These are phyloP conservation scores for Aureobasidium pullulans DNA, from an alignment of 2,329 filamentous ascomycete genomes.

Conservation along the genomic window DNA sequence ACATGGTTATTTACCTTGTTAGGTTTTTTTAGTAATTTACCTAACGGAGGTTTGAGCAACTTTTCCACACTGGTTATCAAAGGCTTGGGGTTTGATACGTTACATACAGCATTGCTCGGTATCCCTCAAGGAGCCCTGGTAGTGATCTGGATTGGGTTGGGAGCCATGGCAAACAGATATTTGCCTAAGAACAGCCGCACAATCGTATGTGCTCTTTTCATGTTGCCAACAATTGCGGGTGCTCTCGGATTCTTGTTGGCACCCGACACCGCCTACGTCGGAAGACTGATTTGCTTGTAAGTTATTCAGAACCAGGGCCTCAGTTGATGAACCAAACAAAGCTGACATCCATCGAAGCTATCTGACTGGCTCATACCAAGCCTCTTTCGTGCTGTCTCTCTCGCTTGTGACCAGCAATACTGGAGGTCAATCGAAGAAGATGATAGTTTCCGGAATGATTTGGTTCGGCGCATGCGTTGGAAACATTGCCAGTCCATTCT, in stretches of 20 bases:
- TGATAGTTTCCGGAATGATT: slow-evolving; percentile 35
- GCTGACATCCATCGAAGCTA: slow-evolving; percentile 29
- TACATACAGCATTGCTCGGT: slow-evolving; percentile 48
- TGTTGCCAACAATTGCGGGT: slow-evolving; percentile 51
- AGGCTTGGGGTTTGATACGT: slow-evolving; percentile 48
- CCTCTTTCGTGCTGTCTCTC: slow-evolving; percentile 45
- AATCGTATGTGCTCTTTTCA: slow-evolving; percentile 44
- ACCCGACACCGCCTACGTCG: slow-evolving; percentile 41
- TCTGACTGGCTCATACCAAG: slow-evolving; percentile 44
- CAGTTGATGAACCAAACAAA: not conserved
- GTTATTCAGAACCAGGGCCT: not conserved
- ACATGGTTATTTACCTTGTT: slow-evolving; percentile 51
- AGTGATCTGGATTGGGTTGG: slow-evolving; percentile 43
- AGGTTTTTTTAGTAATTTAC: slow-evolving; percentile 44
- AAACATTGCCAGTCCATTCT: slow-evolving; percentile 23
- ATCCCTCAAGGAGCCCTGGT: slow-evolving; percentile 46
- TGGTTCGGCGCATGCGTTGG: slow-evolving; percentile 32
- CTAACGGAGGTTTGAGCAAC: slow-evolving; percentile 54
- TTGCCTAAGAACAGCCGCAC: slow-evolving; percentile 31
- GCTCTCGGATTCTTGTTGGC: slow-evolving; percentile 52
- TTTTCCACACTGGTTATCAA: slow-evolving; percentile 54
- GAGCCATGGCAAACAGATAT: slow-evolving; percentile 43
- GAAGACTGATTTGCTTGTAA: slow-evolving; percentile 47
- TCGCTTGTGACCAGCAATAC: slow-evolving; percentile 45
- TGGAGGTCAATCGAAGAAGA: slow-evolving; percentile 38